phyloP scores from a whole-genome alignment of 108 stramenopile species.

The Skeletonema tropicum region DNA sequence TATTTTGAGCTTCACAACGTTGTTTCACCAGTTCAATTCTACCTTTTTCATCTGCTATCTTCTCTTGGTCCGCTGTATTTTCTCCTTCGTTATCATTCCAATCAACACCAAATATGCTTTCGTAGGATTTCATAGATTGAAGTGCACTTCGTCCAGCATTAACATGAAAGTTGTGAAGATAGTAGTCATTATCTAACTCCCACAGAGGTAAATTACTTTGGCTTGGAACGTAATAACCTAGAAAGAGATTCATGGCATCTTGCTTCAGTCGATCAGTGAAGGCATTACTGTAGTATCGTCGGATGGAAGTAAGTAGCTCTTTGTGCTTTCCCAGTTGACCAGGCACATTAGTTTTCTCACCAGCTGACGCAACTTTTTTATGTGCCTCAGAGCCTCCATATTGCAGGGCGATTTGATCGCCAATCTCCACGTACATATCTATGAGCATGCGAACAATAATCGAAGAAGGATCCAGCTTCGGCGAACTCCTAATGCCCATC shows the following conservation, averaged over 20 bases:
- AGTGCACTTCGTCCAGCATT: slow-evolving; percentile 61
- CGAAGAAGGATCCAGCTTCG: slow-evolving; percentile 84
- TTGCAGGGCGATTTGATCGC: slow-evolving; percentile 96
- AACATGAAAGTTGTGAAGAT: slow-evolving; percentile 87
- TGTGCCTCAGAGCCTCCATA: slow-evolving; percentile 99
- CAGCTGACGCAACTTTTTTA: slow-evolving; percentile 87
- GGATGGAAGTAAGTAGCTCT: slow-evolving; percentile 93
- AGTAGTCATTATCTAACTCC: slow-evolving; percentile 91
- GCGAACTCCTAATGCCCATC: slow-evolving; percentile 88
- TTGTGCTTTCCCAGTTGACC: slow-evolving; percentile 92
- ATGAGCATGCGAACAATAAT: slow-evolving; percentile 92
- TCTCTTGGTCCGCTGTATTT: slow-evolving; percentile 11
- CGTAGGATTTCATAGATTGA: slow-evolving; percentile 75
- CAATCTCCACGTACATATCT: slow-evolving; percentile 96
- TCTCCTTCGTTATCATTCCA: slow-evolving; percentile 53
- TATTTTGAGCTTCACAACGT: slow-evolving; percentile 61
- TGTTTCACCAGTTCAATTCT: slow-evolving; percentile 47
- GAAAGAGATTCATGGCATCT: slow-evolving; percentile 98
- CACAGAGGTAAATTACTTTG: slow-evolving; percentile 78
- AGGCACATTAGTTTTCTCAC: slow-evolving; percentile 67
- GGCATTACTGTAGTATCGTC: slow-evolving; percentile 97
- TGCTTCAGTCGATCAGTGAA: slow-evolving; percentile 97
- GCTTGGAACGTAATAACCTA: slow-evolving; percentile 90
- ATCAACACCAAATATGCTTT: slow-evolving; percentile 69
- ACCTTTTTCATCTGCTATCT: slow-evolving; percentile 15